phyloP scores from a whole-genome alignment of 345 rosid genomes.

The Brassica nigra region DNA sequence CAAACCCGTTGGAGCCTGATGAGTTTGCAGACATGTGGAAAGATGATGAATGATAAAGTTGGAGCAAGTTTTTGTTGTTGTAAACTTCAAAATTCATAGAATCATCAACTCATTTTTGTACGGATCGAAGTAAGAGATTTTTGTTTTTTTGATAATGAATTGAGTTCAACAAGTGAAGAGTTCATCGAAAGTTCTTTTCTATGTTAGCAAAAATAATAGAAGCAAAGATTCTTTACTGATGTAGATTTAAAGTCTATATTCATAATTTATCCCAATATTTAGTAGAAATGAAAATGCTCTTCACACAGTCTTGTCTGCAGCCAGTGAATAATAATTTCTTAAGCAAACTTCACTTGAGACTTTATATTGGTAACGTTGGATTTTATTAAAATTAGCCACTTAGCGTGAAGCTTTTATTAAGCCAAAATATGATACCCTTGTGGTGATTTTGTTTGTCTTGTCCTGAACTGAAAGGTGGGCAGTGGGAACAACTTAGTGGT shows the following conservation, averaged over 20 bases:
- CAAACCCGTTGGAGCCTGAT: slow-evolving; percentile 86
- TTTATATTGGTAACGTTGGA: not conserved
- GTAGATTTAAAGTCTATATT: too few species aligned
- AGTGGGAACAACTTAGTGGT: slow-evolving; percentile 25
- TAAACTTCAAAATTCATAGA: not conserved
- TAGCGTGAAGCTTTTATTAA: slow-evolving; percentile 12
- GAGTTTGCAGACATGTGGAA: slow-evolving; percentile 97
- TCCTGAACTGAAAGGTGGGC: slow-evolving; percentile 19
- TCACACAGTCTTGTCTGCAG: too few species aligned
- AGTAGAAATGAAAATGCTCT: not conserved
- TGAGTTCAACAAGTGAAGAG: too few species aligned
- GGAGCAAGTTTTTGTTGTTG: not conserved
- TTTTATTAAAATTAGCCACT: not conserved
- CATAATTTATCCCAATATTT: too few species aligned
- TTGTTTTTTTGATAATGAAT: too few species aligned
- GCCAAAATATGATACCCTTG: slow-evolving; percentile 12
- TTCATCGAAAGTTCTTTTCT: too few species aligned
- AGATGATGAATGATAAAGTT: slow-evolving; percentile 46
- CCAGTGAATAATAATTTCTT: too few species aligned
- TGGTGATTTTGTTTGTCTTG: slow-evolving; percentile 28
- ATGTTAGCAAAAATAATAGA: too few species aligned
- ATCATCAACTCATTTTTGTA: too few species aligned
- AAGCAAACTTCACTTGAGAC: slow-evolving; percentile 9
- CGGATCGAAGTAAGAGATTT: too few species aligned
- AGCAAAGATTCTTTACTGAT: too few species aligned